These are phyloP conservation scores for Paraphaeosphaeria sporulosa DNA, from an alignment of 2,329 filamentous ascomycete genomes.

Conservation along the genomic window DNA sequence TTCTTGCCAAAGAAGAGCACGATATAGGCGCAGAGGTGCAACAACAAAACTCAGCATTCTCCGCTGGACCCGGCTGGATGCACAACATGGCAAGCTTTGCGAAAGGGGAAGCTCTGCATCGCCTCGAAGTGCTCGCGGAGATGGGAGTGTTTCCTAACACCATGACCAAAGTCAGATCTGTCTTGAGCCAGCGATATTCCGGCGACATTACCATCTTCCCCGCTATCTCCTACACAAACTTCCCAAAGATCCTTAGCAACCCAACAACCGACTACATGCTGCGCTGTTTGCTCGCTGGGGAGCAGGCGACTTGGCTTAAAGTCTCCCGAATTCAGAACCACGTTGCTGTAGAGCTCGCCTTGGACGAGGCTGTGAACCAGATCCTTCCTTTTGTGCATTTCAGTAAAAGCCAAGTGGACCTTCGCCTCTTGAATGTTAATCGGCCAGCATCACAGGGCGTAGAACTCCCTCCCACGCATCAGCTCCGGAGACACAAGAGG, in stretches of 20 bases:
- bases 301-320: conserved; percentile 91
- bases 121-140: conserved; percentile 81
- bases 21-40: conserved; percentile 48
- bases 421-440: conserved; percentile 32
- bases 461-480: conserved; percentile 22
- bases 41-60: conserved; percentile 43
- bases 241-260: conserved; percentile 81
- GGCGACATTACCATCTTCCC: conserved; percentile 96
- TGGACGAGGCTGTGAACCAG: conserved; percentile 77
- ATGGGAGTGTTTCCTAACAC: conserved; percentile 81
- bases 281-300: conserved; percentile 76
- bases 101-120: conserved; percentile 80
- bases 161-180: conserved; percentile 78
- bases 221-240: conserved; percentile 75
- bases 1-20: conserved; percentile 77
- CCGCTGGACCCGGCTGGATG: conserved; percentile 65
- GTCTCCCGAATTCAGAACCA: conserved; percentile 84
- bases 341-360: conserved; percentile 84
- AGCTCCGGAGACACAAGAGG: conserved; percentile 31
- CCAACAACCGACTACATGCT: conserved; percentile 88
- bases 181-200: conserved; percentile 89
- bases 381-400: conserved; percentile 74
- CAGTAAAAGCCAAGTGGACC: conserved; percentile 66
- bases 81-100: conserved; percentile 74
- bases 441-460: conserved; percentile 38